Conservation (phyloP, 495 filamentous ascomycete genomes). For the Neurospora discreta region DNA sequence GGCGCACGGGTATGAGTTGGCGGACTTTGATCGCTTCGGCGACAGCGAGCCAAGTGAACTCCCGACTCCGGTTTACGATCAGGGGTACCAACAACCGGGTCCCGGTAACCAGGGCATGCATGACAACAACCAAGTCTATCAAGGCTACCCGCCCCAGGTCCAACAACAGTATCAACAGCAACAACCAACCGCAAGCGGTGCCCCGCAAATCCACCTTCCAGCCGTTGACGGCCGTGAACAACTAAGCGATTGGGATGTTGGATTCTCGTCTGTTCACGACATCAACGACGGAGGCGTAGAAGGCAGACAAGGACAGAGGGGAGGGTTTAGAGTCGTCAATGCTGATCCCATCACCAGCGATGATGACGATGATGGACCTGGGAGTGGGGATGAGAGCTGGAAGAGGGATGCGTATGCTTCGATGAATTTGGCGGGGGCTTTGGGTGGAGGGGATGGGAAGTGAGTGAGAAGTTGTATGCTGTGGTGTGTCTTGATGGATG, state of each 20-base stretch:
- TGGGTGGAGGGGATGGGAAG: constrained; percentile 4
- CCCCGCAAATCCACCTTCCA: constrained; percentile 32
- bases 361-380: not conserved
- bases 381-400: constrained; percentile 18
- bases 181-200: constrained; percentile 5
- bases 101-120: not conserved
- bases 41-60: not conserved
- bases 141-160: not conserved
- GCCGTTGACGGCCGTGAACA: constrained; percentile 28
- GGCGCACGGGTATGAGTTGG: constrained; percentile 20
- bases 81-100: not conserved
- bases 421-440: constrained; percentile 22
- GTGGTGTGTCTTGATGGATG: not conserved
- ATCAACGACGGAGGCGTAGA: not conserved
- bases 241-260: constrained; percentile 14
- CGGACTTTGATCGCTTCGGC: constrained; percentile 24
- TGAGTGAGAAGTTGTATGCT: not conserved
- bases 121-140: not conserved
- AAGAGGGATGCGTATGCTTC: constrained; percentile 20
- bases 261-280: not conserved
- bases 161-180: not conserved
- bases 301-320: not conserved
- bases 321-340: not conserved
- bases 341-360: not conserved
- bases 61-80: not conserved